These are phyloP conservation scores for Millerozyma miso DNA, from an alignment of 805 yeast species.

Conservation along the genomic window DNA sequence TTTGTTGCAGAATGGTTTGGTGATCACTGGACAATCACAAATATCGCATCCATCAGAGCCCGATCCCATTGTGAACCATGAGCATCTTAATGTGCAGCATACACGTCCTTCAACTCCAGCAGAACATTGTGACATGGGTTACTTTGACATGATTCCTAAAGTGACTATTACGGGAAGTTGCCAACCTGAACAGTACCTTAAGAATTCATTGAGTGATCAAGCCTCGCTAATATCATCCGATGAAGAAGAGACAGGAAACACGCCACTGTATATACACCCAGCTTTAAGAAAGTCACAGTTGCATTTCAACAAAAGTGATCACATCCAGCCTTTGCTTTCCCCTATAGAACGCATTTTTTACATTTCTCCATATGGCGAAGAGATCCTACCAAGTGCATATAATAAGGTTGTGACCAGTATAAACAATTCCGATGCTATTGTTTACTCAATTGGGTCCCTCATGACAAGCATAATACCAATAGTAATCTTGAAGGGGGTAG, in stretches of 20 bases:
- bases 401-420: constrained; percentile 53
- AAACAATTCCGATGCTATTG: constrained; percentile 46
- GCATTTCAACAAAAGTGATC: constrained; percentile 58
- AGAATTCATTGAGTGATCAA: constrained; percentile 1
- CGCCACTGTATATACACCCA: constrained; percentile 73
- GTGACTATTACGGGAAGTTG: background rate
- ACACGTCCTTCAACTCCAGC: constrained; percentile 23
- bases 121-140: constrained; percentile 2
- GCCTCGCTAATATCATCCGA: constrained; percentile 22
- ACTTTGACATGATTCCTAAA: constrained; percentile 1
- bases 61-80: constrained; percentile 15
- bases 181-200: background rate
- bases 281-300: constrained; percentile 71
- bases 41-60: constrained; percentile 75
- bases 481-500: constrained; percentile 67
- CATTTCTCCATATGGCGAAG: constrained; percentile 85
- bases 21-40: constrained; percentile 88
- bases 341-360: constrained; percentile 73
- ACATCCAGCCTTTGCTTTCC: constrained; percentile 58
- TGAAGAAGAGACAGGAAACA: constrained; percentile 52
- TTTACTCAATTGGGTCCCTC: constrained; percentile 82
- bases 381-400: constrained; percentile 72
- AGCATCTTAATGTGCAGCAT: constrained; percentile 23
- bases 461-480: constrained; percentile 87
- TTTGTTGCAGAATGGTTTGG: constrained; percentile 57